A percentile compares a stretch with the other conserved stretches of the same genome.
Conservation (phyloP, 495 filamentous ascomycete genomes). For the Annulohypoxylon maeteangense region DNA sequence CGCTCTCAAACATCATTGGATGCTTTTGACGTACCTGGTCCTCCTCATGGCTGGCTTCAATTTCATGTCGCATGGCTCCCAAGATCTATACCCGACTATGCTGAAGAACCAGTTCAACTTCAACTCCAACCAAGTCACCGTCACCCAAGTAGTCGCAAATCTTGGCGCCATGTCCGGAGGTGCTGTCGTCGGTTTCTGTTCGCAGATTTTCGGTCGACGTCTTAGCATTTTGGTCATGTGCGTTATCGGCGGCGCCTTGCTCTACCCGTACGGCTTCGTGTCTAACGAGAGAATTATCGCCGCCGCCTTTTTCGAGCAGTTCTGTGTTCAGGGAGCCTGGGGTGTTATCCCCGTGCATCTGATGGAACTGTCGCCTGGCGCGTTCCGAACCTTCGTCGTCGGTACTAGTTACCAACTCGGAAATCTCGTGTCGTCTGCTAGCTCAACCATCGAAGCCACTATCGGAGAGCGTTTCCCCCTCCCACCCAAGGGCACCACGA, state of each 20-base stretch:
- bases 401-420: conserved; percentile 88
- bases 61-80: conserved; percentile 92
- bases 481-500: conserved; percentile 56
- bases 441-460: conserved; percentile 83
- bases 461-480: conserved; percentile 85
- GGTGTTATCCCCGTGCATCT: conserved; percentile 86
- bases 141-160: conserved; percentile 88
- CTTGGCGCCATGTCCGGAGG: conserved; percentile 83
- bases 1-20: conserved; percentile 79
- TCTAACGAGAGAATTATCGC: conserved; percentile 71
- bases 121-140: conserved; percentile 74
- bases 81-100: conserved; percentile 92
- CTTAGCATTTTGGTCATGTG: conserved; percentile 82
- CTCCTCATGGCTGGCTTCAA: conserved; percentile 92
- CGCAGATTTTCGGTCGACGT: conserved; percentile 83
- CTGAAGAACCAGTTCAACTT: conserved; percentile 81
- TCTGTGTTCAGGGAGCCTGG: conserved; percentile 90
- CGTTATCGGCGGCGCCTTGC: conserved; percentile 78
- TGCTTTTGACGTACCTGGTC: conserved; percentile 81
- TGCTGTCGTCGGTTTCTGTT: conserved; percentile 78
- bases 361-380: conserved; percentile 85
- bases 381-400: conserved; percentile 85
- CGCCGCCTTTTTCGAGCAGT: conserved; percentile 91
- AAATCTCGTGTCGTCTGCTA: conserved; percentile 82
- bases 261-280: conserved; percentile 87